A percentile compares a stretch with the other conserved stretches of the same genome.
Conservation (phyloP, 2,329 filamentous ascomycete genomes). For the Podosphaera xanthii region DNA sequence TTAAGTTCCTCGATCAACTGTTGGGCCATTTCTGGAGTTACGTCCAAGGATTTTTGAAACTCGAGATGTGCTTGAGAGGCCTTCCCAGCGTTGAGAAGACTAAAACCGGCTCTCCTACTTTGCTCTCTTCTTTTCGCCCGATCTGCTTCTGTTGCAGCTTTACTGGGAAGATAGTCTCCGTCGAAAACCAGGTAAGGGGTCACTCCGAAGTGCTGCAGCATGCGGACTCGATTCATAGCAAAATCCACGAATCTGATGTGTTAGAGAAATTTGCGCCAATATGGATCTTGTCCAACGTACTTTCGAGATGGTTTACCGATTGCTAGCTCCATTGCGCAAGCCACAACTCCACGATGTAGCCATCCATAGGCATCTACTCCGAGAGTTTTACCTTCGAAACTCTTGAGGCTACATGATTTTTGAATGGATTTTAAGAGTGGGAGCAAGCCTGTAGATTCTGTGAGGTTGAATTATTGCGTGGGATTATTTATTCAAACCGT, state of each 20-base stretch:
- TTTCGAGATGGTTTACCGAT: slow-evolving; percentile 71
- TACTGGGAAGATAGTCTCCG: slow-evolving; percentile 84
- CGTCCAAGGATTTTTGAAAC: slow-evolving; percentile 84
- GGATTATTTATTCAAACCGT: background rate
- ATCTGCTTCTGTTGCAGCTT: slow-evolving; percentile 63
- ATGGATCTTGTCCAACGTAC: slow-evolving; percentile 25
- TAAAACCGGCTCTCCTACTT: slow-evolving; percentile 51
- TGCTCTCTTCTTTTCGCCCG: slow-evolving; percentile 55
- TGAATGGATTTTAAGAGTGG: slow-evolving; percentile 93
- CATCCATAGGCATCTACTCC: slow-evolving; percentile 97
- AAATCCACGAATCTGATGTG: slow-evolving; percentile 60
- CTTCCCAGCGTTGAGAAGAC: slow-evolving; percentile 64
- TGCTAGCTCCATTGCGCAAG: slow-evolving; percentile 78
- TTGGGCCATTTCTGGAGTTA: slow-evolving; percentile 89
- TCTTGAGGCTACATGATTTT: slow-evolving; percentile 64
- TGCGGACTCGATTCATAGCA: slow-evolving; percentile 70
- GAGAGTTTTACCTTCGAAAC: slow-evolving; percentile 67
- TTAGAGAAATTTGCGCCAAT: slow-evolving; percentile 1
- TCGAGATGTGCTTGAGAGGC: slow-evolving; percentile 59
- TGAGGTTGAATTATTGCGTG: background rate
- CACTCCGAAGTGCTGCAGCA: slow-evolving; percentile 83
- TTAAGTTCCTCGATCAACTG: slow-evolving; percentile 83
- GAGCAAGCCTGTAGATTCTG: slow-evolving; percentile 40
- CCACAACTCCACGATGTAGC: slow-evolving; percentile 80
- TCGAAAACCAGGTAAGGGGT: slow-evolving; percentile 94